These are phyloP conservation scores for Erysiphe pulchra DNA, from an alignment of 2,329 filamentous ascomycete species.

Conservation along the genomic window DNA sequence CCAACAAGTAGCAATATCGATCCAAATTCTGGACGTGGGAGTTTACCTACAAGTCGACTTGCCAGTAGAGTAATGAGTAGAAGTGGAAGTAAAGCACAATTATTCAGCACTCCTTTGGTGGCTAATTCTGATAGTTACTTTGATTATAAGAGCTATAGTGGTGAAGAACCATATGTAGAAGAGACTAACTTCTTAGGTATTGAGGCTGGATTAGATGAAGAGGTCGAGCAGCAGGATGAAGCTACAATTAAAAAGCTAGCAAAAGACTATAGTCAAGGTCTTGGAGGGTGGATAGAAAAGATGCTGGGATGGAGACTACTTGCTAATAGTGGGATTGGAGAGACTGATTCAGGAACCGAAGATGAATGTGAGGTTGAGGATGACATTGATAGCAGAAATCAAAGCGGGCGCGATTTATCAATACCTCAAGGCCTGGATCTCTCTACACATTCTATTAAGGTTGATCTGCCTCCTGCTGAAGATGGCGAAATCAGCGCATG, in stretches of 20 bases:
- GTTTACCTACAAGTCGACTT: constrained; percentile 22
- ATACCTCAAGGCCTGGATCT: constrained; percentile 6
- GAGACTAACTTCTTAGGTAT: constrained; percentile 38
- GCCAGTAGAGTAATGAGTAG: constrained; percentile 19
- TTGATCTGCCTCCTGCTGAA: constrained; percentile 21
- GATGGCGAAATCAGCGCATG: constrained; percentile 31
- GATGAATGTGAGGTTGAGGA: constrained; percentile 21
- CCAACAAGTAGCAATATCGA: constrained; percentile 12
- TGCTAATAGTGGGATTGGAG: constrained; percentile 22
- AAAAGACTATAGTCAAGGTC: constrained; percentile 23
- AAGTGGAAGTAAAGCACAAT: constrained; percentile 14
- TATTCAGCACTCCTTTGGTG: constrained; percentile 17
- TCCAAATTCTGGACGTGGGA: constrained; percentile 16
- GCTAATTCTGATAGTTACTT: constrained; percentile 21
- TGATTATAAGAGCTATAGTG: constrained; percentile 8
- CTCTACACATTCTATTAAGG: constrained; percentile 13
- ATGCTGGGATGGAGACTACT: constrained; percentile 35
- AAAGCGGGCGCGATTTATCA: constrained; percentile 15
- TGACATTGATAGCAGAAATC: constrained; percentile 22
- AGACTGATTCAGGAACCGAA: constrained; percentile 22
- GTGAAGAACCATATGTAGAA: constrained; percentile 15
- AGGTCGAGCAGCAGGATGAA: constrained; percentile 29
- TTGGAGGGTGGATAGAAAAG: constrained; percentile 32
- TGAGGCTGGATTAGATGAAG: constrained; percentile 27
- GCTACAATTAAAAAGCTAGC: constrained; percentile 30